Percentiles rank a stretch among this genome's conserved stretches.
These are phyloP conservation scores for Fusarium neocosmosporiellum DNA, from an alignment of 2,329 filamentous ascomycete species.

Conservation along the genomic window DNA sequence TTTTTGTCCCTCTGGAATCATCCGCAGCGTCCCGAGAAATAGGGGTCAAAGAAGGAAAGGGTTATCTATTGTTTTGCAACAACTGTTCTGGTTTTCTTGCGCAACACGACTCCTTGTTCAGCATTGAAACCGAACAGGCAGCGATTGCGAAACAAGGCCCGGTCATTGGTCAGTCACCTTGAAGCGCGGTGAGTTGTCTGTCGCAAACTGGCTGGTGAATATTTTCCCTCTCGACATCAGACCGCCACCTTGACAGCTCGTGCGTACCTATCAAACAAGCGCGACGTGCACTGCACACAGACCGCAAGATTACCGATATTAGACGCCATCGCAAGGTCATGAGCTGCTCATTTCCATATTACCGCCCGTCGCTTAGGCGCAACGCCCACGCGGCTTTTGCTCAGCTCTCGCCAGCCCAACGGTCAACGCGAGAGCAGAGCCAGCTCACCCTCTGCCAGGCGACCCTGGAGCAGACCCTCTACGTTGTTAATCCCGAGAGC, in stretches of 20 bases:
- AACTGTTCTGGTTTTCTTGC: neutral
- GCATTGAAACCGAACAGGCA: neutral
- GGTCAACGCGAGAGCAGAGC: neutral
- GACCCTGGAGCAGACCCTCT: conserved; percentile 11
- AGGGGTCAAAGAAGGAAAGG: neutral
- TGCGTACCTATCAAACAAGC: neutral
- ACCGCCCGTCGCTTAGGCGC: neutral
- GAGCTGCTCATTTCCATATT: conserved; percentile 1
- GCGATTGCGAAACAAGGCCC: neutral
- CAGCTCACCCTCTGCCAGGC: conserved; percentile 5
- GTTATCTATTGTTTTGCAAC: neutral
- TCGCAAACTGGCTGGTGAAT: neutral
- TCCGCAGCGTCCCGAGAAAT: neutral
- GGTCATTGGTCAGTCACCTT: neutral
- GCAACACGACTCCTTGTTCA: neutral
- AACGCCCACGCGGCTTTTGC: conserved; percentile 1
- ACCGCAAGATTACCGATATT: neutral
- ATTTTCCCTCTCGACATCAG: neutral
- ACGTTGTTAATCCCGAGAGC: neutral
- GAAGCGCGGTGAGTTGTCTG: neutral
- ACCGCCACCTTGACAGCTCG: neutral
- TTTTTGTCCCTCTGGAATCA: neutral
- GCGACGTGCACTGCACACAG: neutral
- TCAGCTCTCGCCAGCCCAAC: neutral
- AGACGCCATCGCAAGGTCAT: neutral